Evolutionary conservation across 148 eudicot species (phyloP).

Genomic region (Chenopodium album): DNA sequence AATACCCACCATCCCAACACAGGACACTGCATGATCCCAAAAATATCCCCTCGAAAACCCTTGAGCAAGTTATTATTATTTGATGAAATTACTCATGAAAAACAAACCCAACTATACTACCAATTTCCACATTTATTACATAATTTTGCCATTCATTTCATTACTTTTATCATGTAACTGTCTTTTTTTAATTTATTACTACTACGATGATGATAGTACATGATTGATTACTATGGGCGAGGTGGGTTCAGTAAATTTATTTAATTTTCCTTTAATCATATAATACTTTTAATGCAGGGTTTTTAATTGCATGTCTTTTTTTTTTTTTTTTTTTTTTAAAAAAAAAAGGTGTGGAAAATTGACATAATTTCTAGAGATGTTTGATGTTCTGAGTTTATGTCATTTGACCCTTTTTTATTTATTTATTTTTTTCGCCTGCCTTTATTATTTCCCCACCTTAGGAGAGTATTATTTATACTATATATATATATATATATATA

Average conservation of each 20-base stretch:
- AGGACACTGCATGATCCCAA: no score
- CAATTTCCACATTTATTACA: not conserved
- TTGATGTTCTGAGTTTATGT: slow-evolving; percentile 32
- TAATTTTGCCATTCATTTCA: not conserved
- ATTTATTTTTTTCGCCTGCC: not conserved
- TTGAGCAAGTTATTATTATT: no score
- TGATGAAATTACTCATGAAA: not conserved
- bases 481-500: not conserved
- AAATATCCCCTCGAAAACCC: no score
- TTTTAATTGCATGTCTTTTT: slow-evolving; percentile 37
- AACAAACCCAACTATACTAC: not conserved
- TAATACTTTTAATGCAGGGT: slow-evolving; percentile 11
- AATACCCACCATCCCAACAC: no score
- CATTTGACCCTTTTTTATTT: slow-evolving; percentile 29
- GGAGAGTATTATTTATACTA: not conserved
- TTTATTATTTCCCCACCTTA: not conserved
- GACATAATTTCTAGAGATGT: slow-evolving; percentile 24
- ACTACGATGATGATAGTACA: not conserved
- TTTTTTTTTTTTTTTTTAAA: not conserved
- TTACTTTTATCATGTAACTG: not conserved
- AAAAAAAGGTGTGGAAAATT: slow-evolving; percentile 28
- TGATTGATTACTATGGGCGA: slow-evolving; percentile 26
- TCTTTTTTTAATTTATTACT: not conserved
- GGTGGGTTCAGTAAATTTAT: slow-evolving; percentile 17
- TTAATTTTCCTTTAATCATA: not conserved